Evolutionary conservation across 495 filamentous ascomycete genomes (phyloP).

Genomic region (Evernia prunastri): DNA sequence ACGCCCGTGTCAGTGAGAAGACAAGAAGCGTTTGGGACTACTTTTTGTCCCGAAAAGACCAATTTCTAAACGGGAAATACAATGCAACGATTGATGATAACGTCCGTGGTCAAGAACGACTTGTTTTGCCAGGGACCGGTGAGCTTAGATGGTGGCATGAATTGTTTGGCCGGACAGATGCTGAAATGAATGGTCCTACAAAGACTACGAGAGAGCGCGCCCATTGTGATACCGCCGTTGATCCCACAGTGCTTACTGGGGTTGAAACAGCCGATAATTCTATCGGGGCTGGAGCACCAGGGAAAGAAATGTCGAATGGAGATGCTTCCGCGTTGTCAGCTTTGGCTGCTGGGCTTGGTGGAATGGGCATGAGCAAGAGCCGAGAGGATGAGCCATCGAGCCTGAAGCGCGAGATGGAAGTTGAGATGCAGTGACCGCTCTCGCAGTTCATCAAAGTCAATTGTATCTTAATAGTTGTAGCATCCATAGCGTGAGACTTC

Average conservation of each 20-base stretch:
- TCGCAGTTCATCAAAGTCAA: not conserved
- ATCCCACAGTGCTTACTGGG: conserved; percentile 39
- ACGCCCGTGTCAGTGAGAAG: conserved; percentile 60
- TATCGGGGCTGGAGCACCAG: conserved; percentile 28
- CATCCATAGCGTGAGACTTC: conserved; percentile 8
- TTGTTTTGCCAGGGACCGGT: conserved; percentile 68
- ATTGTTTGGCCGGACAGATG: conserved; percentile 73
- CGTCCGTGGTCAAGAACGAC: conserved; percentile 67
- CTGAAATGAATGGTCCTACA: conserved; percentile 80
- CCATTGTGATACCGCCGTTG: not conserved
- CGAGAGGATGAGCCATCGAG: conserved; percentile 26
- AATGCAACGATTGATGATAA: conserved; percentile 70
- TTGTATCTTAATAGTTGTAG: not conserved
- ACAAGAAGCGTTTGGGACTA: conserved; percentile 96
- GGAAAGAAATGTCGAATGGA: conserved; percentile 27
- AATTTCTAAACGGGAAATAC: conserved; percentile 79
- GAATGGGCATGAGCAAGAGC: conserved; percentile 33
- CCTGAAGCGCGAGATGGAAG: conserved; percentile 36
- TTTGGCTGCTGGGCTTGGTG: conserved; percentile 41
- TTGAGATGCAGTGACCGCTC: conserved; percentile 43
- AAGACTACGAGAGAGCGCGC: not conserved
- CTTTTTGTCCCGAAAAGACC: conserved; percentile 68
- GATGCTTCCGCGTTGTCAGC: conserved; percentile 33
- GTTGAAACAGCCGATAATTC: conserved; percentile 42
- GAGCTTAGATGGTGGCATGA: conserved; percentile 88